A percentile compares a stretch with the other conserved stretches of the same genome.
These are phyloP conservation scores for Arxiozyma heterogenica DNA, from an alignment of 1,139 yeast species.

Conservation along the genomic window DNA sequence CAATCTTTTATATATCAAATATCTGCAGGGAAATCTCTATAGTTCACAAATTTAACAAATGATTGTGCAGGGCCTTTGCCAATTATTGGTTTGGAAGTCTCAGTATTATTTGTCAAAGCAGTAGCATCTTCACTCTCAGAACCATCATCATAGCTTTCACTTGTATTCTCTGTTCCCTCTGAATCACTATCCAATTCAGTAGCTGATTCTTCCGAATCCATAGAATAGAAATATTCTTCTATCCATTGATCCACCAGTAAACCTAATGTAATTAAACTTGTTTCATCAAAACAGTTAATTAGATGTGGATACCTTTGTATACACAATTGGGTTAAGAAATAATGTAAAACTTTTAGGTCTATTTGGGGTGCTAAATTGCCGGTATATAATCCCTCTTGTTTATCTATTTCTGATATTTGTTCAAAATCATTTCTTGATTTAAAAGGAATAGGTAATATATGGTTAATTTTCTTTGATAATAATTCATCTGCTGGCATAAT, in stretches of 20 bases:
- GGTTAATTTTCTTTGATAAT: conserved; percentile 20
- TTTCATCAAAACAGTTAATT: conserved; percentile 25
- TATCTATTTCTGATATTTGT: conserved; percentile 16
- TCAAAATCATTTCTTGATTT: conserved; percentile 25
- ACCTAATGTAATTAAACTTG: conserved; percentile 26
- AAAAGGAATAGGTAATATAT: conserved; percentile 27
- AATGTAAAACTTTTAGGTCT: conserved; percentile 28
- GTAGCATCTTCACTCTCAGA: neutral
- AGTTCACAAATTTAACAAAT: conserved; percentile 21
- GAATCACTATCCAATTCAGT: conserved; percentile 5
- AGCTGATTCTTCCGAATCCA: conserved; percentile 2
- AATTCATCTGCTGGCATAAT: conserved; percentile 28
- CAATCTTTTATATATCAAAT: conserved; percentile 11
- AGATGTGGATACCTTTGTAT: conserved; percentile 27
- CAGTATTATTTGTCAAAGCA: neutral
- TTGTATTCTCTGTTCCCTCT: neutral
- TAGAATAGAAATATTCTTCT: conserved; percentile 19
- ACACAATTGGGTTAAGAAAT: conserved; percentile 27
- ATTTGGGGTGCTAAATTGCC: conserved; percentile 25
- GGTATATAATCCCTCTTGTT: conserved; percentile 19
- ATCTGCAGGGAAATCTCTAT: conserved; percentile 23
- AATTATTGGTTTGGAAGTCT: neutral
- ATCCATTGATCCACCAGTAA: conserved; percentile 28
- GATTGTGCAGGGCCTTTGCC: conserved; percentile 18
- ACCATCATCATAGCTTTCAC: neutral